Conservation (phyloP, 768 basidiomycete species). For the Postia placenta region DNA sequence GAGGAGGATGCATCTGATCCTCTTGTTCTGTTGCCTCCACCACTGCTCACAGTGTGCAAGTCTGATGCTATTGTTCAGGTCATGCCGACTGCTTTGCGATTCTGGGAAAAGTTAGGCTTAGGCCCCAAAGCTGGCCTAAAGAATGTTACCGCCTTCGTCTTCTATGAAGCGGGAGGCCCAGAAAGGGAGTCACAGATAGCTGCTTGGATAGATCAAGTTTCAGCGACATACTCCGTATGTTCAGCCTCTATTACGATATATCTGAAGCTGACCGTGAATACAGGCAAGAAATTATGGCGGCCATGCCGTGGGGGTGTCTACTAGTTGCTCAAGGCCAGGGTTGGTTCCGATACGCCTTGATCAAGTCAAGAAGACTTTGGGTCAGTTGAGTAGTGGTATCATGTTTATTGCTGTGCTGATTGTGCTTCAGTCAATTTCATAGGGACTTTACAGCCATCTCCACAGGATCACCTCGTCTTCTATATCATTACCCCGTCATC, state of each 20-base stretch:
- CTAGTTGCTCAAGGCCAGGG: conserved; percentile 44
- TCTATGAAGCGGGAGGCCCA: conserved; percentile 58
- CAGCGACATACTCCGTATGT: conserved; percentile 54
- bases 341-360: conserved; percentile 62
- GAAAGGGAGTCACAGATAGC: conserved; percentile 44
- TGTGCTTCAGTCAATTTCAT: conserved; percentile 45
- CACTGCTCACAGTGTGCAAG: conserved; percentile 62
- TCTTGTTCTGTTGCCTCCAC: conserved; percentile 38
- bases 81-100: conserved; percentile 62
- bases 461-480: conserved; percentile 44
- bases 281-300: conserved; percentile 60
- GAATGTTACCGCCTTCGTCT: conserved; percentile 58
- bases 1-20: neutral
- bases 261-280: conserved; percentile 10
- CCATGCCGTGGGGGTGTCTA: conserved; percentile 46
- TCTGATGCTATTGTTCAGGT: conserved; percentile 65
- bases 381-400: conserved; percentile 31
- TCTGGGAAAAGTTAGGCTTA: conserved; percentile 83
- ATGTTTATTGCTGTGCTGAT: no score
- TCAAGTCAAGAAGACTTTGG: conserved; percentile 60
- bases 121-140: conserved; percentile 67
- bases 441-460: conserved; percentile 28
- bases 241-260: conserved; percentile 3
- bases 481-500: conserved; percentile 62
- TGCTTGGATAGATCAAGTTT: conserved; percentile 52